Evolutionary conservation across 2,329 filamentous ascomycete species (phyloP).

Genomic region (Ambrosiella beaveri): DNA sequence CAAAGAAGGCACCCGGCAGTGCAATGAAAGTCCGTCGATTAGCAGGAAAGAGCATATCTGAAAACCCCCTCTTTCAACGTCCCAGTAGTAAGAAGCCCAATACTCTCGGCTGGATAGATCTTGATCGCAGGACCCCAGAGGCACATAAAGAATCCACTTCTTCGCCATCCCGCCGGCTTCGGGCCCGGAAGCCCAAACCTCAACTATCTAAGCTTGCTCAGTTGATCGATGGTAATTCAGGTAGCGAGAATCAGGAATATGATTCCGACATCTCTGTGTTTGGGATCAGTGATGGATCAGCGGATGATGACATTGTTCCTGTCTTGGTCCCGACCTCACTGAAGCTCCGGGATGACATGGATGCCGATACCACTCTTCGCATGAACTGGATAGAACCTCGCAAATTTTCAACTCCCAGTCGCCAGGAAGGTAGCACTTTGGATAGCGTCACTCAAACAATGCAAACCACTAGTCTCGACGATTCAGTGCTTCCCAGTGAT

Average conservation of each 20-base stretch:
- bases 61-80: slow-evolving; percentile 12
- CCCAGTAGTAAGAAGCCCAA: neutral
- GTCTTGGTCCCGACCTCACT: slow-evolving; percentile 10
- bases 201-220: slow-evolving; percentile 1
- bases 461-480: neutral
- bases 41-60: slow-evolving; percentile 10
- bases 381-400: slow-evolving; percentile 11
- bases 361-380: slow-evolving; percentile 8
- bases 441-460: neutral
- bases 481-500: neutral
- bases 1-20: slow-evolving; percentile 18
- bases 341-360: slow-evolving; percentile 9
- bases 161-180: neutral
- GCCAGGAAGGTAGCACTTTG: neutral
- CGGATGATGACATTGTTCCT: slow-evolving; percentile 4
- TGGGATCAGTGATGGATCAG: slow-evolving; percentile 1
- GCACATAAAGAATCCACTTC: neutral
- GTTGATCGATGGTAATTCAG: neutral
- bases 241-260: neutral
- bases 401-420: neutral
- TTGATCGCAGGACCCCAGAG: slow-evolving; percentile 2
- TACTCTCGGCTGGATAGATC: slow-evolving; percentile 11
- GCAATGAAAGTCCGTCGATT: slow-evolving; percentile 11
- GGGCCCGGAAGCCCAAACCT: neutral
- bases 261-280: slow-evolving; percentile 1